phyloP scores from a whole-genome alignment of 352 stramenopile species.

The Phytophthora citricola region DNA sequence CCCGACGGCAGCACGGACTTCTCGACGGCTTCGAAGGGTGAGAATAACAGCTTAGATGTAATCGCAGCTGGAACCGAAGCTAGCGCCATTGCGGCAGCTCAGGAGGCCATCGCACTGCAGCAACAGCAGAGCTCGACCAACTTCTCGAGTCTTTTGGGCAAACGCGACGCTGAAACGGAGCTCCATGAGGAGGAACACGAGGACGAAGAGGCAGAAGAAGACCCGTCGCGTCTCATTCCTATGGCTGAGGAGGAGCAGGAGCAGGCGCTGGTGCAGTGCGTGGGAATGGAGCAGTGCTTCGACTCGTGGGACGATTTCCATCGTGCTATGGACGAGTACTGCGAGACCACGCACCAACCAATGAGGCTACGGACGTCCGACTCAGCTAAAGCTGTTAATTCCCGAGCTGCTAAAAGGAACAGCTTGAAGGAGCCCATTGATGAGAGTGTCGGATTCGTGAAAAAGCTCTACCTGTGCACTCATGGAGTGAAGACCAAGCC shows the following conservation, averaged over 20 bases:
- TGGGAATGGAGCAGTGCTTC: constrained; percentile 76
- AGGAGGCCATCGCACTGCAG: constrained; percentile 28
- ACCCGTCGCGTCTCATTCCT: constrained; percentile 53
- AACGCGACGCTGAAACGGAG: constrained; percentile 68
- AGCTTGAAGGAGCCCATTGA: constrained; percentile 88
- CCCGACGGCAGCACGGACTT: constrained; percentile 22
- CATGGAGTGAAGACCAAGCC: constrained; percentile 88
- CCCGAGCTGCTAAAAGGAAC: constrained; percentile 80
- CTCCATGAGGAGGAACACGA: constrained; percentile 62
- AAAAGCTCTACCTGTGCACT: constrained; percentile 87
- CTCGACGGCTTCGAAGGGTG: constrained; percentile 25
- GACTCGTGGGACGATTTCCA: constrained; percentile 89
- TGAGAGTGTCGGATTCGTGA: constrained; percentile 85
- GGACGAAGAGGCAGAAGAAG: constrained; percentile 57
- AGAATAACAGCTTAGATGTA: constrained; percentile 11
- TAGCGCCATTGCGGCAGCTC: constrained; percentile 2
- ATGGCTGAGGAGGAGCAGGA: constrained; percentile 68
- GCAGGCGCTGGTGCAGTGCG: constrained; percentile 69
- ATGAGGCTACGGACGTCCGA: constrained; percentile 85
- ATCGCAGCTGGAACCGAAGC: constrained; percentile 4
- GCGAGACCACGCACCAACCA: constrained; percentile 72
- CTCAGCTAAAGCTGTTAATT: constrained; percentile 83
- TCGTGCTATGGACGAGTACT: constrained; percentile 83
- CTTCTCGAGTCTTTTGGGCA: constrained; percentile 64
- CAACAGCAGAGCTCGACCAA: constrained; percentile 34